Evolutionary conservation across 192 early-diverging fungal genomes (phyloP), one percentile per base, ranked within the genome.

Genomic region (Martensiomyces pterosporus): DNA sequence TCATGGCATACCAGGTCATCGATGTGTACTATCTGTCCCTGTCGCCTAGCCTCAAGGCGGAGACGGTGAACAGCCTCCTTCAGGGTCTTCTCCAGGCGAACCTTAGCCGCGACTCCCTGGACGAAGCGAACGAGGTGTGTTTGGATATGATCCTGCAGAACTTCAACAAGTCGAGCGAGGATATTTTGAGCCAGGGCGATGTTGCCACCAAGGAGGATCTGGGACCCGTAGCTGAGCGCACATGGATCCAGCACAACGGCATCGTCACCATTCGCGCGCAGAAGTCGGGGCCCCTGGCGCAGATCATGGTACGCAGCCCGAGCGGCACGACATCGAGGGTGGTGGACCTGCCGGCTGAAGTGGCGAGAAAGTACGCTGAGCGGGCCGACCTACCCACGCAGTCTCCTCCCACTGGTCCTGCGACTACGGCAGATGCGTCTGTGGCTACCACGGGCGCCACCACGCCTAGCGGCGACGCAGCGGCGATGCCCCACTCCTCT

Each of bases 1-100:
- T 87, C n/a, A 80, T 97, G 79, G 94, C 93, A 6, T 97, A 93
- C 68, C 88, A 94, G 50, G 88, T 94, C 1, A 85, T 96, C 24
- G 82, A 86, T 23, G 79, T 85, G 35, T 97, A 91, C 88, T 97
- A 92, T 55, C 81, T 90, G 45, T 83, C 83, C 14, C 71, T 95
- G 37, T 71, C 80, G n/a, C 64, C 91, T 1, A 47, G 64, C 1
- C 84, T 94, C 45, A 83, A 92, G 24, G 72, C 78, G 18, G 85
- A 86, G 39, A 87, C 87, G 57, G 85, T 96, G 2, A 78, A 87
- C 12, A 84, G 83, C 36, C 86, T 99, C 24, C 61, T 97, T 16
- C 80, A 83, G 22, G 81, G 84, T 24, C 77, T 92, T 9, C 59
- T 87, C 26, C 68, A 76, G 55, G 76, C 82, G 10, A 88, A 88